phyloP scores from a whole-genome alignment of 257 asterid species.

The Solanum okadae region DNA sequence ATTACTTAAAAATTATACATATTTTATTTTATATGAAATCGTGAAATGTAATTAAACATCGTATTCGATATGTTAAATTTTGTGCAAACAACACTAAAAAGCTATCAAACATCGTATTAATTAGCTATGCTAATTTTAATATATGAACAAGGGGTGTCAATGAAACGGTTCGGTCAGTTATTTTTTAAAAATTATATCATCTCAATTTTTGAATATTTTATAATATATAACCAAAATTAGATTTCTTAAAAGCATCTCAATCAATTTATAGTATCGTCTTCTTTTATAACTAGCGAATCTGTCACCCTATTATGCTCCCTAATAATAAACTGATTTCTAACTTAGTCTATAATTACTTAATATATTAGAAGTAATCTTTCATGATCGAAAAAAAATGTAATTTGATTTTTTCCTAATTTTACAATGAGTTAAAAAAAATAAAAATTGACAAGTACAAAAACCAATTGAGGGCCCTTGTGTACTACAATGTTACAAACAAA shows the following conservation, averaged over 20 bases:
- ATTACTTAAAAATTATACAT: not conserved
- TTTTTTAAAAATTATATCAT: too few species aligned
- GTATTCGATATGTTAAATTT: not conserved
- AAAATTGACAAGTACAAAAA: not conserved
- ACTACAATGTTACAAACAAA: not conserved
- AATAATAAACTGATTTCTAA: too few species aligned
- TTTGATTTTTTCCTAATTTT: not conserved
- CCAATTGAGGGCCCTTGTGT: not conserved
- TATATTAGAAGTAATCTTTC: too few species aligned
- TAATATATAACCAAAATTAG: too few species aligned
- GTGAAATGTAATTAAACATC: not conserved
- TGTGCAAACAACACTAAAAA: not conserved
- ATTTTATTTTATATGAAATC: not conserved
- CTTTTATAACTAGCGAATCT: too few species aligned
- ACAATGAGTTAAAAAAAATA: not conserved
- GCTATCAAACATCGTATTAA: not conserved
- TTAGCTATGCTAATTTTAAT: too few species aligned
- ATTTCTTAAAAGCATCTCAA: too few species aligned
- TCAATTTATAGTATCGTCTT: too few species aligned
- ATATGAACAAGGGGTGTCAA: too few species aligned
- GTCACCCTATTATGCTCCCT: too few species aligned
- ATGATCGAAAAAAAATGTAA: not conserved
- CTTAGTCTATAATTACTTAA: too few species aligned
- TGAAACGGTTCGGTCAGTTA: rapidly evolving
- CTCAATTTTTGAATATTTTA: too few species aligned